Evolutionary conservation across 139 green algal genomes (phyloP).

Genomic region (Chlorella sp.): DNA sequence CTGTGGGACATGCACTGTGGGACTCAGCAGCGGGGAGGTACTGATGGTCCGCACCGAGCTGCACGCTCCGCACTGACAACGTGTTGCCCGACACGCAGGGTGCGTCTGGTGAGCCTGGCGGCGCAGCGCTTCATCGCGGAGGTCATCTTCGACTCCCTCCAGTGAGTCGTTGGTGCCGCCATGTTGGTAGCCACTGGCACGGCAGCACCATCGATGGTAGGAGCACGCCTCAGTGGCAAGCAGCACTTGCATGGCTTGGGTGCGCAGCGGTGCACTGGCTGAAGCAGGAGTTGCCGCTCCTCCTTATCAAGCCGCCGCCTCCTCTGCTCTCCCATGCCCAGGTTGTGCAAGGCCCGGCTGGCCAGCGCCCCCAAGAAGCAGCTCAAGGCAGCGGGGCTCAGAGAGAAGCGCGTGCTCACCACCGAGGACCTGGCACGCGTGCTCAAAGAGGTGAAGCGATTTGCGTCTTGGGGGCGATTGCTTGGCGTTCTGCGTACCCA

Average conservation of each 20-base stretch:
- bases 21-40: too few relatives aligned
- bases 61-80: too few relatives aligned
- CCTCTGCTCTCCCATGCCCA: not conserved
- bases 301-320: not conserved
- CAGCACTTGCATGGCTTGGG: not conserved
- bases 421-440: constrained; percentile 18
- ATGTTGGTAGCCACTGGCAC: not conserved
- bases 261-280: not conserved
- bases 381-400: constrained; percentile 10
- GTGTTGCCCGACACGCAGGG: too few relatives aligned
- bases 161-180: constrained; percentile 13
- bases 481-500: not conserved
- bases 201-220: not conserved
- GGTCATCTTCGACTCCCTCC: constrained; percentile 19
- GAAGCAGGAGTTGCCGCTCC: not conserved
- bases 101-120: constrained; percentile 17
- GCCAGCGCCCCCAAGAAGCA: constrained; percentile 11
- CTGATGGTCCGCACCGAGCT: too few relatives aligned
- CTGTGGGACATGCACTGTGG: too few relatives aligned
- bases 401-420: constrained; percentile 15
- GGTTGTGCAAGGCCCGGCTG: constrained; percentile 19
- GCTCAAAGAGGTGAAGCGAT: constrained; percentile 18
- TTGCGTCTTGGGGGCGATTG: too few relatives aligned
- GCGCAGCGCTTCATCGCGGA: constrained; percentile 21
- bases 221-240: too few relatives aligned